These are phyloP conservation scores for Lolium perenne DNA, from an alignment of 176 grass and related monocot species.

Conservation along the genomic window DNA sequence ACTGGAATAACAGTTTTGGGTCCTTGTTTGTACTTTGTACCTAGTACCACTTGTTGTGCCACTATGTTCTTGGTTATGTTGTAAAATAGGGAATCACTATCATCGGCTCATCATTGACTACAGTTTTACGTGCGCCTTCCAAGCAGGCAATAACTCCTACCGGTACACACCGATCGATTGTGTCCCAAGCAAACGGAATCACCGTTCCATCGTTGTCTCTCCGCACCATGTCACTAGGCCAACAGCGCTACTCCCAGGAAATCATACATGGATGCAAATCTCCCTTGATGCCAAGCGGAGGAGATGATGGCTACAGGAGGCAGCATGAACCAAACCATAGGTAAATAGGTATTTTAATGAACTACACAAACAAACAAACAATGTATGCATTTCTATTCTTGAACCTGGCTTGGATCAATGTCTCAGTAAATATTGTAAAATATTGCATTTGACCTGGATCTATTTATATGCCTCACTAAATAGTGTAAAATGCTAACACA, in stretches of 20 bases:
- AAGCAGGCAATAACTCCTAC: no score
- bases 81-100: no score
- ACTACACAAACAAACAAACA: not conserved
- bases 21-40: no score
- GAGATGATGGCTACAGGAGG: not conserved
- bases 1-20: not conserved
- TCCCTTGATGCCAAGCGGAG: not conserved
- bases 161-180: no score
- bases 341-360: not conserved
- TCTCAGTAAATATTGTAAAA: not conserved
- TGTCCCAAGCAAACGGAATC: no score
- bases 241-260: not conserved
- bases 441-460: not conserved
- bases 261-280: not conserved
- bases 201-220: no score
- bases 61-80: no score
- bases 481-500: constrained; percentile 7
- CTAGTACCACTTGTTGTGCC: no score
- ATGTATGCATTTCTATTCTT: not conserved
- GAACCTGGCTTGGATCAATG: not conserved
- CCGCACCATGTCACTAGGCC: no score
- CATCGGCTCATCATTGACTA: no score
- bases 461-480: not conserved
- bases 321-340: not conserved
- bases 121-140: no score